These are phyloP conservation scores for Lenwebbia sp. DNA, from an alignment of 345 rosid genomes.

Conservation along the genomic window DNA sequence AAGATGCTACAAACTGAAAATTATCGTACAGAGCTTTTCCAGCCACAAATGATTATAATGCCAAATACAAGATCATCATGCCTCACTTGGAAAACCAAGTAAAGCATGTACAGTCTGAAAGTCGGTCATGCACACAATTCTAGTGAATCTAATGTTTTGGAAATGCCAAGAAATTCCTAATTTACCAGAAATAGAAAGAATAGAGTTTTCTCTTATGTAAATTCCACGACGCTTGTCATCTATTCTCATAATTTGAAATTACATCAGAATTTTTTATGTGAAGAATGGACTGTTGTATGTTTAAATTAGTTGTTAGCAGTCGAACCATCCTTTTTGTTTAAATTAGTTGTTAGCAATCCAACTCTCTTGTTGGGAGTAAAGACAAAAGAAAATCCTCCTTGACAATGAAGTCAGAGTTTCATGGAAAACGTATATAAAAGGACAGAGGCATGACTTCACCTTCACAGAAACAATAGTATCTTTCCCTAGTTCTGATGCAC, in stretches of 20 bases:
- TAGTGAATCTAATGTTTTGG: neutral
- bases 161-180: neutral
- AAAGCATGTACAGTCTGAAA: neutral
- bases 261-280: neutral
- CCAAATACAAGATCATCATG: neutral
- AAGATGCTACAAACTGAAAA: neutral
- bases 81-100: neutral
- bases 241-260: neutral
- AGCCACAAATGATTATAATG: neutral
- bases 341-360: neutral
- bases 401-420: neutral
- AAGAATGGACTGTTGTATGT: neutral
- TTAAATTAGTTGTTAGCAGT: neutral
- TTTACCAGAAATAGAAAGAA: neutral
- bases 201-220: neutral
- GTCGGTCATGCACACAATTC: neutral
- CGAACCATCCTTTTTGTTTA: neutral
- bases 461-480: conserved; percentile 25
- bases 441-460: no score
- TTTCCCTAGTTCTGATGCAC: conserved; percentile 47
- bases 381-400: neutral
- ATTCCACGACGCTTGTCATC: neutral
- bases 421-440: neutral
- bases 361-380: no score
- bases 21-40: neutral